Evolutionary conservation across 2,329 filamentous ascomycete species (phyloP).

Genomic region (Phoma sp.): DNA sequence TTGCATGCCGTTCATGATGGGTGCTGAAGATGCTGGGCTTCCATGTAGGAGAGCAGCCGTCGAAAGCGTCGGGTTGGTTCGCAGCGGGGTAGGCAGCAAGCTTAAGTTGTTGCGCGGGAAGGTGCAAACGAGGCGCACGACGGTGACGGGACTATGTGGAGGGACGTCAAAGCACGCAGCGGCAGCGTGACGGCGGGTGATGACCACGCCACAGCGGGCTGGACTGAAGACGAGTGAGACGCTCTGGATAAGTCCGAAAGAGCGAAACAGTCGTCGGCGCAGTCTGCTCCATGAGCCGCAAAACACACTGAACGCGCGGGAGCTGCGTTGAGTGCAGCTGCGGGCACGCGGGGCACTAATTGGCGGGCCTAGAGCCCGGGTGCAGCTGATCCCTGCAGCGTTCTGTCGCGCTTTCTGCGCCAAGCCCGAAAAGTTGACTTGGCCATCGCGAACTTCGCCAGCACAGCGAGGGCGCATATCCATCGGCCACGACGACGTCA

Average conservation of each 20-base stretch:
- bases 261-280: neutral
- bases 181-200: neutral
- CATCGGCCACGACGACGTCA: conserved; percentile 24
- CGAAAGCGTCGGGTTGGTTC: conserved; percentile 10
- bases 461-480: conserved; percentile 3
- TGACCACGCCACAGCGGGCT: conserved; percentile 17
- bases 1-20: conserved; percentile 60
- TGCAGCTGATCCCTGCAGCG: conserved; percentile 22
- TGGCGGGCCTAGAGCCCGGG: neutral
- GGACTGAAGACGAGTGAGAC: neutral
- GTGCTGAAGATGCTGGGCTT: conserved; percentile 14
- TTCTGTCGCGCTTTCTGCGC: conserved; percentile 15
- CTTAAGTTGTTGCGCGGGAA: conserved; percentile 12
- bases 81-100: conserved; percentile 27
- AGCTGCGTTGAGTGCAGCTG: conserved; percentile 7
- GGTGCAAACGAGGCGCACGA: conserved; percentile 21
- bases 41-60: conserved; percentile 28
- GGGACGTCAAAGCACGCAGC: conserved; percentile 2
- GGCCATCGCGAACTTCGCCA: conserved; percentile 1
- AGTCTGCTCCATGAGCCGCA: conserved; percentile 9
- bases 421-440: conserved; percentile 26
- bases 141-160: conserved; percentile 1
- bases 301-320: conserved; percentile 2
- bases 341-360: conserved; percentile 15
- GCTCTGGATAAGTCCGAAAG: neutral